Base-by-base conservation (phyloP, 1,284 basidiomycete species). In the Heterobasidion parviporum region DNA sequence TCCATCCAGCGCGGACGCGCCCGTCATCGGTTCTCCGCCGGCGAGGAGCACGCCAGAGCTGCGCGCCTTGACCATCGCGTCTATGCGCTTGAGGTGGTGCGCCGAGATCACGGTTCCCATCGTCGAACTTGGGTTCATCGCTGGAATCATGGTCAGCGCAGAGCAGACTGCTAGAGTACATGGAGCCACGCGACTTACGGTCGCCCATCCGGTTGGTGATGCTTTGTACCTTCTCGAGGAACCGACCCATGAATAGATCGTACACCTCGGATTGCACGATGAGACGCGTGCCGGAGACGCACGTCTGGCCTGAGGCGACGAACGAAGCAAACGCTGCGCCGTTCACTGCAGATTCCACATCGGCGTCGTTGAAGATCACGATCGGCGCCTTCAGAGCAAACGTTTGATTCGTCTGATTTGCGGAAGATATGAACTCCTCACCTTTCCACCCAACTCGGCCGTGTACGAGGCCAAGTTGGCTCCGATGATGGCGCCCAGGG, bases 291-390 rank as follows among this genome's bases (percentile, higher is more conserved):
- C 88, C 89, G 4, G 89, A 90, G 18, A 92, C 85, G 59, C 89
- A 92, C 14, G 89, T 92, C 70, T 93, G 90, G 1, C 91, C 90
- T 36, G 89, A 90, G 1, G 89, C 89, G 43, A 92, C 74, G 62
- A 92, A 93, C 1, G 85, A 80, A n/a, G 89, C 85, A 65, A 92
- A 92, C 2, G 87, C 85, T 2, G 79, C 80, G 14, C 89, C 90
- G 61, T 91, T 90, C 15, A 89, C 85, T 1, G 89, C 85, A 36
- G 78, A 76, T 38, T 72, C 63, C 50, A 90, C 62, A 61, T 90
- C 85, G 15, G 87, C 84, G 65, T 93, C 90, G 53, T 84, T 74
- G 63, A 92, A 91, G 8, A 92, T 73, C 12, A 92, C 68, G 48
- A 92, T 79, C 0, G 89, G 90, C 12, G 90, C 85, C 85, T 90